Conservation (phyloP, 306 rosid genomes). For the Cucumis sativus region Cucumber_9930_V3 NC_026659.2:5011001-5011500, state of each 20-base stretch:
- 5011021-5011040: background rate
- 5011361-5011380: background rate
- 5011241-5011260: background rate
- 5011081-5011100: background rate
- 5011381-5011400: background rate
- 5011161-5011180: background rate
- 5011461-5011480: background rate
- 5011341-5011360: background rate
- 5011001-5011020: background rate
- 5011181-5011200: background rate
- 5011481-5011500: background rate
- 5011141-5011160: background rate
- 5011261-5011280: background rate
- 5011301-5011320: background rate
- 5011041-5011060: background rate
- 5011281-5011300: background rate
- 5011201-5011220: background rate
- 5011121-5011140: background rate
- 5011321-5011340: background rate
- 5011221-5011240: background rate
- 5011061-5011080: background rate
- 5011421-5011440: background rate
- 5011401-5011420: slow-evolving; percentile 1
- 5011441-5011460: slow-evolving; percentile 1
- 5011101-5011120: background rate